Base-by-base conservation (phyloP, 2,329 filamentous ascomycete species). In the Pseudocercospora fuligena region DNA sequence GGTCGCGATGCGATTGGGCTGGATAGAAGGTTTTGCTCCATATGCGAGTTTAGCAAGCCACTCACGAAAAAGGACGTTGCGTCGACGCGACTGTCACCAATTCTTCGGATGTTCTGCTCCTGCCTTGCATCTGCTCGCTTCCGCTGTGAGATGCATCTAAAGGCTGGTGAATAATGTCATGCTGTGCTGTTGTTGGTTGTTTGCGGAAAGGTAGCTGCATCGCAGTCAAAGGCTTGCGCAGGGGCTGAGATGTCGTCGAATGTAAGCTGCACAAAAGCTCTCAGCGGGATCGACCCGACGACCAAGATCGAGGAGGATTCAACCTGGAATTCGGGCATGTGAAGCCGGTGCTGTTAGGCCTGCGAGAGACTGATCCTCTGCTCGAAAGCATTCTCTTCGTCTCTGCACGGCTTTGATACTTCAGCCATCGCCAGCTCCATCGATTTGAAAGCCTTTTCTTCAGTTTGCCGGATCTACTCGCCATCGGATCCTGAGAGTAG, bases 261-360 rank as follows among this genome's bases (percentile, higher is more conserved):
- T 51, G n/a, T 21, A 19, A 51, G 23, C 21, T 54, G 25, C 16
- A 40, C 36, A 9, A 40, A 40, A 40, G 36, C 36, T 16, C 33
- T 46, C 58, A 59, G 14, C 29, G 23, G 46, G 36, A 60, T 60
- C 58, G 58, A 47, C 33, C 58, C 40, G 36, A 21, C n/a, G 6
- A 60, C n/a, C 31, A 60, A 60, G 57, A 29, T 60, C 33, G 57
- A 33, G 57, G n/a, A 51, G 47, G 47, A 25, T 51, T 21, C 11
- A 21, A 53, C 49, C 19, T 19, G 21, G 19, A 53, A 27, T 7
- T 53, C 5, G 19, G 12, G 7, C 19, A 19, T 49, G 46, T 19
- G 46, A 19, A 49, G 21, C 21, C 46, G 46, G 25, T 19, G 19
- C 23, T 9, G 49, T 23, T 3, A 14, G 3, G 23, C 12, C 8